Percentiles rank a stretch among this genome's conserved stretches.
phyloP scores from a whole-genome alignment of 805 yeast species.

The Myxozyma udenii region DNA sequence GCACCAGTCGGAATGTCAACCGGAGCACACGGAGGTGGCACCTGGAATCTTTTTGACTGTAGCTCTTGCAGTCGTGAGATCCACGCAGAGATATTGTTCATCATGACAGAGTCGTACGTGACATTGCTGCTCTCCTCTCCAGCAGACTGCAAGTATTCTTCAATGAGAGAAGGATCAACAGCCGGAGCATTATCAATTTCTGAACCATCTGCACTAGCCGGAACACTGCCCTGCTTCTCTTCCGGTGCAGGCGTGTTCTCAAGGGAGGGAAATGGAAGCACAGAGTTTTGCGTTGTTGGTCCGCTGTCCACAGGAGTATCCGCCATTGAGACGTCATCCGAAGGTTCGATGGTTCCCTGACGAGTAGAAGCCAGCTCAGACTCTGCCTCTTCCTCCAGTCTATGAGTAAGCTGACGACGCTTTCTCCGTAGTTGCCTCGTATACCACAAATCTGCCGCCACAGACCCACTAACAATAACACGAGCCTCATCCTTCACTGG shows the following conservation, averaged over 20 bases:
- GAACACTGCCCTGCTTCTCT: constrained; percentile 4
- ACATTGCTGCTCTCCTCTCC: constrained; percentile 8
- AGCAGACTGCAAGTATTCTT: constrained; percentile 16
- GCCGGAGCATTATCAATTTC: constrained; percentile 17
- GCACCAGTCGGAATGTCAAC: constrained; percentile 30
- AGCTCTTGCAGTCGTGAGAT: constrained; percentile 50
- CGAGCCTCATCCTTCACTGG: constrained; percentile 62
- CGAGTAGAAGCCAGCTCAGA: background rate
- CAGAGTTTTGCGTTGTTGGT: constrained; percentile 1
- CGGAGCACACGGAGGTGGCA: constrained; percentile 27
- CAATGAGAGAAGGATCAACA: constrained; percentile 20
- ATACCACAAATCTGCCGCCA: constrained; percentile 37
- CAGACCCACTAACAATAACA: constrained; percentile 48
- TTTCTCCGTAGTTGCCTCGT: constrained; percentile 41
- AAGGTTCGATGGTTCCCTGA: background rate
- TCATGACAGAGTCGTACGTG: constrained; percentile 35
- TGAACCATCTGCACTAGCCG: constrained; percentile 15
- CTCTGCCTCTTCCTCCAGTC: background rate
- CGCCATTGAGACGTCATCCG: background rate
- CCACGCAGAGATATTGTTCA: constrained; percentile 45
- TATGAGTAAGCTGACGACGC: background rate
- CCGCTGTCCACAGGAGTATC: constrained; percentile 1
- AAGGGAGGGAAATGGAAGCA: background rate
- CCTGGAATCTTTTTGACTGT: constrained; percentile 47
- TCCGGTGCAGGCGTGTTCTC: constrained; percentile 4